Base-by-base conservation (phyloP, 2,329 filamentous ascomycete species). In the Apiospora koreana region DNA sequence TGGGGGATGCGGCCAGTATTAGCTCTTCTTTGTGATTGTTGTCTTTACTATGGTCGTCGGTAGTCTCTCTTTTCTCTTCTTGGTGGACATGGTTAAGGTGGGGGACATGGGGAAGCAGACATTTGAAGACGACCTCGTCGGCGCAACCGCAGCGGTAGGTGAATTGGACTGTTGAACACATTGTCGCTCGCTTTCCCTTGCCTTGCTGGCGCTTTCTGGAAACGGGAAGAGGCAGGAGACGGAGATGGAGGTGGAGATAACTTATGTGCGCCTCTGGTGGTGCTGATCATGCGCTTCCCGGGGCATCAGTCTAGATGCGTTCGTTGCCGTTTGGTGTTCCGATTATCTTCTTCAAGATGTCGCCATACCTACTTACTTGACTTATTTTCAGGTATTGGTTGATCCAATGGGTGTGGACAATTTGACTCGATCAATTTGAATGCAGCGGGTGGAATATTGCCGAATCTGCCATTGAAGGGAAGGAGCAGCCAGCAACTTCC, bases 101-200 rank as follows among this genome's bases (percentile, higher is more conserved):
- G 3, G 16, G 31, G 9, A 6, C 8, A 25, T 67, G 45, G 9
- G 7, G 28, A 23, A 35, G 54, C 35, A 21, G 38, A 42, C 72
- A 74, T 6, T 67, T 68, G 68, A 67, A 74, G 64, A 71, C 42
- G n/a, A 68, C 68, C 9, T 38, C n/a, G 66, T 74, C 69, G 14
- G 42, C 28, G 46, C 73, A 73, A 35, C 54, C 43, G 70, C 73
- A 74, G 38, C 65, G 65, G 68, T 74, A 74, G 43, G 35, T 69
- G 68, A 73, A 74, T n/a, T 48, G 71, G 48, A 74, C 72, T 16
- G 68, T 72, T 12, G 66, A 71, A 67, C 65, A 67, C 65, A 67
- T 67, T 3, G 42, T 23, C 2, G 23, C 2, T 2, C 9, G 31
- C 1, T 16, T 43, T 43, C 3, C 14, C 2, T 41, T 10, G 38